Evolutionary conservation across 2,329 filamentous ascomycete genomes (phyloP).

Genomic region (Bipolaris cookei): DNA sequence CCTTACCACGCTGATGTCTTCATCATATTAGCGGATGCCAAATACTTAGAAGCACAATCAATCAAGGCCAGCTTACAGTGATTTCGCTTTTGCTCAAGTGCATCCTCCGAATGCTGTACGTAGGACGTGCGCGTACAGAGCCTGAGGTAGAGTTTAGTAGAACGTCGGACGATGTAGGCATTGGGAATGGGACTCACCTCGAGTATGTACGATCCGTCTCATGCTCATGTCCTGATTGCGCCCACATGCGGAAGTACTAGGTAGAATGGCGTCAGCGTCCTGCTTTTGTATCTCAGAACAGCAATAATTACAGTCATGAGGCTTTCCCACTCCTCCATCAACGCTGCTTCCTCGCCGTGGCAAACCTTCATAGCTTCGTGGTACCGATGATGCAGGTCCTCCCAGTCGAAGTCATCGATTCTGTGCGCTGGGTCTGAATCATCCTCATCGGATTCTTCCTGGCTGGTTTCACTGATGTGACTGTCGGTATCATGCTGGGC

Average conservation of each 20-base stretch:
- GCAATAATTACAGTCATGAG: conserved; percentile 44
- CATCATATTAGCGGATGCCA: background rate
- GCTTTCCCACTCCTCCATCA: conserved; percentile 70
- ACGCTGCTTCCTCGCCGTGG: conserved; percentile 66
- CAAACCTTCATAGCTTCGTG: conserved; percentile 68
- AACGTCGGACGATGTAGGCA: background rate
- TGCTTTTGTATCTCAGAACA: background rate
- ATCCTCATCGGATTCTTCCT: conserved; percentile 22
- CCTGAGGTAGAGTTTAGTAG: conserved; percentile 50
- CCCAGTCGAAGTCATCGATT: conserved; percentile 73
- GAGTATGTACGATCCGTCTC: conserved; percentile 81
- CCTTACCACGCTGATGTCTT: conserved; percentile 55
- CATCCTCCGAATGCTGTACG: conserved; percentile 75
- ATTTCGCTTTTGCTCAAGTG: conserved; percentile 73
- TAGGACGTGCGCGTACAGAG: conserved; percentile 79
- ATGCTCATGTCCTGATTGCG: conserved; percentile 70
- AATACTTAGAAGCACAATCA: background rate
- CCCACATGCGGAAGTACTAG: conserved; percentile 83
- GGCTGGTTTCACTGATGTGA: conserved; percentile 12
- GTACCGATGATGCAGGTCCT: conserved; percentile 74
- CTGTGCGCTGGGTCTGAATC: conserved; percentile 36
- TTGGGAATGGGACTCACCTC: conserved; percentile 58
- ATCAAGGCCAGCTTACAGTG: conserved; percentile 69
- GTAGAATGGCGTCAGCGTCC: conserved; percentile 13
- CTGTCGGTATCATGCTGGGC: conserved; percentile 18